Percentiles rank a stretch among this genome's conserved stretches.
Conservation (phyloP, 108 stramenopile species). For the Nitzschia putrida region DNA sequence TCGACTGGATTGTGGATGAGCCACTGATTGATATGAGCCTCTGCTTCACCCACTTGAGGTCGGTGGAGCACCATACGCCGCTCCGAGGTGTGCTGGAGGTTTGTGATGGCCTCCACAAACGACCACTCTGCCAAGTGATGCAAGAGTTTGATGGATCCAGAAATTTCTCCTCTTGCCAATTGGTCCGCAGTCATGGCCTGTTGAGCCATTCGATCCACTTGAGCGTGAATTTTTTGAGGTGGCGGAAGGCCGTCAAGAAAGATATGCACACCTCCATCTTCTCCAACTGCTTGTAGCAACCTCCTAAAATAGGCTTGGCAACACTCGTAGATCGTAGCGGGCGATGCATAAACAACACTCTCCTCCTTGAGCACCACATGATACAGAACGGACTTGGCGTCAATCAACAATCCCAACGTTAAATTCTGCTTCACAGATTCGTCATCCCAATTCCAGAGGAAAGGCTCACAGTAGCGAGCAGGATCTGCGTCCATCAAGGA, state of each 20-base stretch:
- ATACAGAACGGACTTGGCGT: conserved; percentile 30
- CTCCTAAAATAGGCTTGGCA: neutral
- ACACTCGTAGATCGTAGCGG: conserved; percentile 14
- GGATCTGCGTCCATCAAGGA: conserved; percentile 35
- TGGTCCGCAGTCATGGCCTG: conserved; percentile 6
- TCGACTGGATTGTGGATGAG: neutral
- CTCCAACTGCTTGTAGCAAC: conserved; percentile 12
- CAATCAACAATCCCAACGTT: conserved; percentile 9
- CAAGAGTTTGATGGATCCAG: conserved; percentile 3
- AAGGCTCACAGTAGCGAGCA: conserved; percentile 17
- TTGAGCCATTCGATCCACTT: conserved; percentile 18
- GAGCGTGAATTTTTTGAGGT: conserved; percentile 9
- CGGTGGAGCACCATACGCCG: conserved; percentile 23
- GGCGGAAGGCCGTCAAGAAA: conserved; percentile 32
- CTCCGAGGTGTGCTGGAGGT: neutral
- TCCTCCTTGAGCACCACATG: conserved; percentile 14
- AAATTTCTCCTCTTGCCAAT: neutral
- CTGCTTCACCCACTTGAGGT: conserved; percentile 28
- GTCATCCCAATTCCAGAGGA: conserved; percentile 2
- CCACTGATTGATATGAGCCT: conserved; percentile 28
- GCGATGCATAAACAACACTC: conserved; percentile 10
- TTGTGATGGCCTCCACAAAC: conserved; percentile 25
- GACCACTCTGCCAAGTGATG: conserved; percentile 32
- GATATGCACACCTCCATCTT: conserved; percentile 17
- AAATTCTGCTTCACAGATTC: neutral